Evolutionary conservation across 257 asterid species (phyloP).

Genomic region (Asclepias syriaca): DNA sequence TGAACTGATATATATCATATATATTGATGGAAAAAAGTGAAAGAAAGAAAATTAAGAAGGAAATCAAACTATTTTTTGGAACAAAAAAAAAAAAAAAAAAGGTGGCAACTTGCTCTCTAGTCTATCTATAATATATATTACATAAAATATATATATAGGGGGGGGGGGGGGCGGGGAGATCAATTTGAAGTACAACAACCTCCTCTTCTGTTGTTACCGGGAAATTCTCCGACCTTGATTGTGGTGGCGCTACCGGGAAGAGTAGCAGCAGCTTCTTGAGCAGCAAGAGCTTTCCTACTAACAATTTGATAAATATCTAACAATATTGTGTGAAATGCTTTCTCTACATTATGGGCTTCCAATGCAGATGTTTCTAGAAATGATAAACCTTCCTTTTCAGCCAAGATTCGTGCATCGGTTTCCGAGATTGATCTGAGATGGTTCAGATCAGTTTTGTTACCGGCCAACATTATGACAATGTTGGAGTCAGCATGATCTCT

Average conservation of each 20-base stretch:
- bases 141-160: too few relatives aligned
- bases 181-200: constrained; percentile 31
- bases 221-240: constrained; percentile 34
- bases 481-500: constrained; percentile 50
- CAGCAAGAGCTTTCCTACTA: constrained; percentile 42
- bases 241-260: constrained; percentile 41
- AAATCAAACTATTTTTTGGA: too few relatives aligned
- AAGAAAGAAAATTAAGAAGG: too few relatives aligned
- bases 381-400: constrained; percentile 48
- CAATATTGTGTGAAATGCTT: constrained; percentile 39
- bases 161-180: background rate
- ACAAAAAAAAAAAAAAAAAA: too few relatives aligned
- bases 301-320: constrained; percentile 40
- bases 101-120: too few relatives aligned
- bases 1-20: too few relatives aligned
- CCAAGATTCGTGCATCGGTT: constrained; percentile 34
- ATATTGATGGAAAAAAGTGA: too few relatives aligned
- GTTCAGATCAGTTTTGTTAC: constrained; percentile 41
- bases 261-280: constrained; percentile 37
- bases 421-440: constrained; percentile 38
- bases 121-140: too few relatives aligned
- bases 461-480: constrained; percentile 46
- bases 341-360: constrained; percentile 43
- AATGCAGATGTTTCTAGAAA: constrained; percentile 42
- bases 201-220: constrained; percentile 23